These are phyloP conservation scores for Sesbania bispinosa DNA, from an alignment of 306 rosid species.

Conservation along the genomic window DNA sequence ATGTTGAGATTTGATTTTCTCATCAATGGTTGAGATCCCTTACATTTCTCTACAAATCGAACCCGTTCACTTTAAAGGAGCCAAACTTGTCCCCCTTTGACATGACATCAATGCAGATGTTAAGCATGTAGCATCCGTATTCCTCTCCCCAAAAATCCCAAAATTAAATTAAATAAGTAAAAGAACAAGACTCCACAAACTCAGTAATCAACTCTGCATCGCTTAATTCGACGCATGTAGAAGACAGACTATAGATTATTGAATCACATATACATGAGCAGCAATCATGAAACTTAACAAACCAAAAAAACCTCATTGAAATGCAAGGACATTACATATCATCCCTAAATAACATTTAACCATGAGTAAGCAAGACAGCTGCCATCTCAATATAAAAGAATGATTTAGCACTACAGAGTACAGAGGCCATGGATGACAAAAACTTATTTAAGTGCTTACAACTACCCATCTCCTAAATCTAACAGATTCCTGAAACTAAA, in stretches of 20 bases:
- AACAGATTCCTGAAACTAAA: background rate
- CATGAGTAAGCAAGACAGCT: background rate
- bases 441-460: background rate
- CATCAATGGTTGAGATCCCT: background rate
- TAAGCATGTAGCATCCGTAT: background rate
- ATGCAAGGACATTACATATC: background rate
- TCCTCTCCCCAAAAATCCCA: background rate
- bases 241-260: background rate
- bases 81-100: background rate
- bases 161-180: background rate
- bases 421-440: background rate
- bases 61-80: background rate
- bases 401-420: background rate
- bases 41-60: background rate
- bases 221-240: background rate
- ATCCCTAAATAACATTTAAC: background rate
- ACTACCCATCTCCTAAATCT: conserved; percentile 14
- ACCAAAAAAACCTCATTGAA: background rate
- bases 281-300: background rate
- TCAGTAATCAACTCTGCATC: conserved; percentile 6
- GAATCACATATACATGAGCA: background rate
- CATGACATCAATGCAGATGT: background rate
- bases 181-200: background rate
- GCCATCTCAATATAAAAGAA: background rate
- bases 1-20: too few species aligned